These are phyloP conservation scores for Catharanthus roseus DNA, from an alignment of 257 asterid genomes.

Conservation along the genomic window DNA sequence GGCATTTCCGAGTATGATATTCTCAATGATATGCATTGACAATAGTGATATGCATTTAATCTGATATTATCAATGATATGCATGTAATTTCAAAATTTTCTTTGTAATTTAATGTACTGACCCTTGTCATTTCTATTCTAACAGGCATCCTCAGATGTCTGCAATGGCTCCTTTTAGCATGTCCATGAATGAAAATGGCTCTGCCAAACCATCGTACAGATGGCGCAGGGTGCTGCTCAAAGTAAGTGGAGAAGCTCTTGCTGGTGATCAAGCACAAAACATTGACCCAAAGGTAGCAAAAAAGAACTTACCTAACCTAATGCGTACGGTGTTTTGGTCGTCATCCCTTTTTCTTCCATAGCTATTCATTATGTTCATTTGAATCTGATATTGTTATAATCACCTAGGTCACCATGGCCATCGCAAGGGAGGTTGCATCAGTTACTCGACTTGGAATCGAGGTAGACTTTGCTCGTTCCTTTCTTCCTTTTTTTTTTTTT, in stretches of 20 bases:
- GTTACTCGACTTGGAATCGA: slow-evolving; percentile 90
- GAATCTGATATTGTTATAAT: neutral
- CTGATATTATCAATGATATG: neutral
- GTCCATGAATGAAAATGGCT: slow-evolving; percentile 41
- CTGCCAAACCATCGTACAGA: slow-evolving; percentile 42
- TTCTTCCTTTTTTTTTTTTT: neutral
- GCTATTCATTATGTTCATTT: neutral
- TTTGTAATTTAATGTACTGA: neutral
- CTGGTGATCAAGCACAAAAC: slow-evolving; percentile 86
- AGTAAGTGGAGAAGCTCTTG: slow-evolving; percentile 99
- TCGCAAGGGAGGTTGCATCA: slow-evolving; percentile 95
- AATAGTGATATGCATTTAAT: neutral
- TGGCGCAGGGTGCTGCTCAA: slow-evolving; percentile 98
- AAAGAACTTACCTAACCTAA: neutral
- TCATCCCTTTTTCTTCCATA: neutral
- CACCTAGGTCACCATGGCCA: slow-evolving; percentile 78
- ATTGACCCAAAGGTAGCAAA: slow-evolving; percentile 88
- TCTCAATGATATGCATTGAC: neutral
- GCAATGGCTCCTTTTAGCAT: slow-evolving; percentile 51
- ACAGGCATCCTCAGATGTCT: slow-evolving; percentile 49
- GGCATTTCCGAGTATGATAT: too few species aligned
- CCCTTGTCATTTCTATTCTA: slow-evolving; percentile 8
- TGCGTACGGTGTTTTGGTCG: neutral
- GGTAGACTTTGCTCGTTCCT: slow-evolving; percentile 33
- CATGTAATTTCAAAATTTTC: neutral